A percentile compares a stretch with the other conserved stretches of the same genome.
phyloP scores from a whole-genome alignment of 352 stramenopile genomes.

The Phytophthora ohioensis region DNA sequence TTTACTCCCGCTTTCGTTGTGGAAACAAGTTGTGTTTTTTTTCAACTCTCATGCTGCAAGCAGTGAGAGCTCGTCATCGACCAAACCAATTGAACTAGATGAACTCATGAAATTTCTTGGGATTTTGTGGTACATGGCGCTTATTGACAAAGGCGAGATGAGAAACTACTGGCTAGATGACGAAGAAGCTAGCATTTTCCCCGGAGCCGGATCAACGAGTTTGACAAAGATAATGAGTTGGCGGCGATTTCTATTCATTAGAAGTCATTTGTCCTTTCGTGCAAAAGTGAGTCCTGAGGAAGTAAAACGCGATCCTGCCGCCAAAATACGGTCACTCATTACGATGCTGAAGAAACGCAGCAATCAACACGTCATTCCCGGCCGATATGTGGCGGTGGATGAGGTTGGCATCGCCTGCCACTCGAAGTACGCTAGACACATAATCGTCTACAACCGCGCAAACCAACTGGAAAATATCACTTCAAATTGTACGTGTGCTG shows the following conservation, averaged over 20 bases:
- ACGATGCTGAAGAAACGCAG: conserved; percentile 30
- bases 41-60: not conserved
- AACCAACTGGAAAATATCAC: conserved; percentile 46
- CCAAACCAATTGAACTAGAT: not conserved
- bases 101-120: conserved; percentile 6
- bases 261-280: conserved; percentile 7
- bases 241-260: conserved; percentile 2
- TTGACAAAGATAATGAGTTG: not conserved
- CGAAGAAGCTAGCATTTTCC: conserved; percentile 6
- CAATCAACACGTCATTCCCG: conserved; percentile 20
- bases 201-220: not conserved
- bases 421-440: conserved; percentile 32
- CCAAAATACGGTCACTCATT: conserved; percentile 12
- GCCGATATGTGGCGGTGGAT: conserved; percentile 35
- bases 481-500: conserved; percentile 46
- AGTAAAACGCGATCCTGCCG: conserved; percentile 1
- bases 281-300: not conserved
- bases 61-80: not conserved
- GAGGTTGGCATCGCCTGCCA: conserved; percentile 36
- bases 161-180: conserved; percentile 15
- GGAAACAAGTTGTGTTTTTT: conserved; percentile 3
- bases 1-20: conserved; percentile 4
- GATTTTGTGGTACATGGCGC: conserved; percentile 12
- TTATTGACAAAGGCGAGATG: conserved; percentile 12
- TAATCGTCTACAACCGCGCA: conserved; percentile 38